Conservation (phyloP, 352 stramenopile genomes). For the Albugo laibachii region DNA sequence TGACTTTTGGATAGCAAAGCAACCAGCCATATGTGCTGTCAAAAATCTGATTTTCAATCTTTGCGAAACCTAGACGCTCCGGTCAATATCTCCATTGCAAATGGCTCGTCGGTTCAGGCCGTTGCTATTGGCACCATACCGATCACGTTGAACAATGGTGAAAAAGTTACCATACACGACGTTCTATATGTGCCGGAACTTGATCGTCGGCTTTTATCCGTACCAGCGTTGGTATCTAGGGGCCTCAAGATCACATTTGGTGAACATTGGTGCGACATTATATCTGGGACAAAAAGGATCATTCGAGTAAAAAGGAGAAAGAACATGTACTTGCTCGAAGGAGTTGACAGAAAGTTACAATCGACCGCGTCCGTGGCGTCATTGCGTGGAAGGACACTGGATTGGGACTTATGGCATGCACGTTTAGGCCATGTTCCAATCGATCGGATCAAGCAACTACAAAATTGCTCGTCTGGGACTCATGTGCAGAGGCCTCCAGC, state of each 20-base stretch:
- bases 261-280: no score
- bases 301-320: background rate
- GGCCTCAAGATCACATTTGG: background rate
- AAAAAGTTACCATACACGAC: background rate
- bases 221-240: background rate
- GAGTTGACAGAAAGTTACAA: background rate
- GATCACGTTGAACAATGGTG: background rate
- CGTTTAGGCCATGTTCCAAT: slow-evolving; percentile 1
- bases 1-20: slow-evolving; percentile 5
- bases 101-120: no score
- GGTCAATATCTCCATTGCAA: no score
- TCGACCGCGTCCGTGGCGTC: background rate
- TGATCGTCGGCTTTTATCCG: background rate
- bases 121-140: background rate
- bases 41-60: background rate
- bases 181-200: background rate
- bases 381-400: background rate
- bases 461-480: background rate
- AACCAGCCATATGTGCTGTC: slow-evolving; percentile 3
- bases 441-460: background rate
- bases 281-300: background rate
- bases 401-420: slow-evolving; percentile 3
- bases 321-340: background rate
- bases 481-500: background rate
- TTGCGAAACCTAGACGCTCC: no score